A percentile compares a stretch with the other conserved stretches of the same genome.
Evolutionary conservation across 345 rosid genomes (phyloP).

Genomic region (Aquilaria malaccensis): DNA sequence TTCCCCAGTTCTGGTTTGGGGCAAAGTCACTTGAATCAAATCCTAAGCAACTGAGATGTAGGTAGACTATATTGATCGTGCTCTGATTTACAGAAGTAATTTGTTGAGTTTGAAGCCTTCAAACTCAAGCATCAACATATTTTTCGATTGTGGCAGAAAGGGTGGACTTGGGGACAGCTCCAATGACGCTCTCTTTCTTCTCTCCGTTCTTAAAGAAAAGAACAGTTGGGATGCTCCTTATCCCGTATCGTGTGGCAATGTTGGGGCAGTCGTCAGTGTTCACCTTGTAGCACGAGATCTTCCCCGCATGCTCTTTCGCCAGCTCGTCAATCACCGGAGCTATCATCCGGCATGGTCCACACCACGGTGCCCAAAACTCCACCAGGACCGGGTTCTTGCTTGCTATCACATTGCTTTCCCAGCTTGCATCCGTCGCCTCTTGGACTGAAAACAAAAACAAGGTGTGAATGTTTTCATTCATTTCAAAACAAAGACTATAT

Average conservation of each 20-base stretch:
- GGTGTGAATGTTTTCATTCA: too few species aligned
- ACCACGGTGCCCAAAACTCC: constrained; percentile 87
- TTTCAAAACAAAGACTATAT: background rate
- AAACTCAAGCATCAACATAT: constrained; percentile 30
- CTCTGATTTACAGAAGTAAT: too few species aligned
- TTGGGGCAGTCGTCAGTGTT: constrained; percentile 67
- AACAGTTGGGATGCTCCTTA: constrained; percentile 70
- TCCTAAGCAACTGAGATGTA: too few species aligned
- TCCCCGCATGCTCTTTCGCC: constrained; percentile 61
- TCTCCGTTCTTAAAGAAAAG: constrained; percentile 64
- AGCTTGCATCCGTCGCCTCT: constrained; percentile 47
- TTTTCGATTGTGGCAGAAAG: constrained; percentile 50
- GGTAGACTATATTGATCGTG: too few species aligned
- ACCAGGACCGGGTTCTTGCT: constrained; percentile 48
- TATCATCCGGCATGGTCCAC: constrained; percentile 77
- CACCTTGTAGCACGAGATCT: constrained; percentile 50
- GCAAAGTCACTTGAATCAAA: too few species aligned
- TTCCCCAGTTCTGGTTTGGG: too few species aligned
- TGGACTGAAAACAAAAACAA: constrained; percentile 29
- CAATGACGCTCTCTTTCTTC: constrained; percentile 68
- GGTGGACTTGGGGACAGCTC: constrained; percentile 71
- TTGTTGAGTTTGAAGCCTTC: background rate
- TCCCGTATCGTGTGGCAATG: constrained; percentile 52
- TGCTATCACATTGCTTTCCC: constrained; percentile 36
- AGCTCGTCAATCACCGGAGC: constrained; percentile 53